Percentiles rank a stretch among this genome's conserved stretches.
Evolutionary conservation across 768 basidiomycete genomes (phyloP).

Genomic region (Kwoniella sp.): DNA sequence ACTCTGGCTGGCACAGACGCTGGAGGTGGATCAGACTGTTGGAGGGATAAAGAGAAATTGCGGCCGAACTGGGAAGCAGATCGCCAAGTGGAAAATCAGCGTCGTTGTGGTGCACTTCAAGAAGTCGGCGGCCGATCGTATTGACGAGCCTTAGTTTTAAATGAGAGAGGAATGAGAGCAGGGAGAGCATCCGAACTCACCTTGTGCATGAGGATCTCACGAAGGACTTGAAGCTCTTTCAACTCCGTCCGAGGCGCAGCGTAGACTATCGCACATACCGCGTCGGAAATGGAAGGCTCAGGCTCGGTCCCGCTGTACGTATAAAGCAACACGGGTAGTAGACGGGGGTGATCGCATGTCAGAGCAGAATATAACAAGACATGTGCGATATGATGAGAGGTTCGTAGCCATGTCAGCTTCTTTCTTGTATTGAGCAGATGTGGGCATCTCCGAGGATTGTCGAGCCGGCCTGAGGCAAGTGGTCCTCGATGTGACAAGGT

Average conservation of each 20-base stretch:
- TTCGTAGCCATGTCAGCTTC: no score
- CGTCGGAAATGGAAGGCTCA: constrained; percentile 83
- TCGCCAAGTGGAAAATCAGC: no score
- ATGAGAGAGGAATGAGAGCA: neutral
- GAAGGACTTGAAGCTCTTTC: constrained; percentile 84
- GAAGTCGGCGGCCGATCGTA: no score
- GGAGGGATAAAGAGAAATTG: constrained; percentile 79
- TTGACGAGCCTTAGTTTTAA: neutral
- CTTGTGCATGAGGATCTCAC: constrained; percentile 94
- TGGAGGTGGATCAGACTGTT: constrained; percentile 72
- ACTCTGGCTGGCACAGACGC: constrained; percentile 80
- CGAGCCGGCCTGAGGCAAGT: no score
- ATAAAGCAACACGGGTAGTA: neutral
- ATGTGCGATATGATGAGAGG: neutral
- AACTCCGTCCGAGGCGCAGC: constrained; percentile 89
- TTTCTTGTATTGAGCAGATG: no score
- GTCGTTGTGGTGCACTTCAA: no score
- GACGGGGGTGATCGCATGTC: neutral
- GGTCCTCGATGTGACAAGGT: no score
- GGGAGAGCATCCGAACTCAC: constrained; percentile 34
- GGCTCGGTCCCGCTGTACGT: constrained; percentile 64
- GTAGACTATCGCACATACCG: constrained; percentile 82
- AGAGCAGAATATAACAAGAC: neutral
- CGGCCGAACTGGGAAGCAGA: constrained; percentile 76
- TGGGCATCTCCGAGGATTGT: no score